These are phyloP conservation scores for Clavispora asparagi DNA, from an alignment of 805 yeast species.

Conservation along the genomic window DNA sequence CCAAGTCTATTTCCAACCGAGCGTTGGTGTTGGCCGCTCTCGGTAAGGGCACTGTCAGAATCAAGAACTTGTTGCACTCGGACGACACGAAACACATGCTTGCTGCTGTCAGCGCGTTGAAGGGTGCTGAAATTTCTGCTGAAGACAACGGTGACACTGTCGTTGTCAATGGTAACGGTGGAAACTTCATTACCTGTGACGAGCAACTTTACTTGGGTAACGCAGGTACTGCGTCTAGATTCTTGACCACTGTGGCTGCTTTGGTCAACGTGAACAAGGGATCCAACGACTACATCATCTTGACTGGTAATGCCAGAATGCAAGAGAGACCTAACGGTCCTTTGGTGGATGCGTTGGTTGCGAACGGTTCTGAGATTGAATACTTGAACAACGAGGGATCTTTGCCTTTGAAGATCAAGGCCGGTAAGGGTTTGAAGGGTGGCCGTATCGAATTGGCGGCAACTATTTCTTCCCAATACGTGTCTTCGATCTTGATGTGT, in stretches of 20 bases:
- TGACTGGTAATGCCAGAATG: constrained; percentile 96
- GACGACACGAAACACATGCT: constrained; percentile 97
- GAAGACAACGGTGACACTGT: constrained; percentile 90
- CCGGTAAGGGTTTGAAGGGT: constrained; percentile 74
- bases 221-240: constrained; percentile 97
- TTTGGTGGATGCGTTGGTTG: constrained; percentile 80
- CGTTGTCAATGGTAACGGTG: constrained; percentile 81
- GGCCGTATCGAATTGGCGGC: constrained; percentile 93
- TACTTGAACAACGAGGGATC: constrained; percentile 77
- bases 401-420: constrained; percentile 68
- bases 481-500: constrained; percentile 92
- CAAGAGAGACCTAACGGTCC: constrained; percentile 97
- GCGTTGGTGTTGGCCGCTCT: constrained; percentile 91
- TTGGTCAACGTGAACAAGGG: constrained; percentile 48
- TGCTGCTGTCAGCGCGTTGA: constrained; percentile 70
- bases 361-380: constrained; percentile 71
- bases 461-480: constrained; percentile 95
- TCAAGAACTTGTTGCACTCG: constrained; percentile 85
- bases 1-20: constrained; percentile 94
- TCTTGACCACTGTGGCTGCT: constrained; percentile 89
- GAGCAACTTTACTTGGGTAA: constrained; percentile 85
- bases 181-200: constrained; percentile 57
- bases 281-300: constrained; percentile 44
- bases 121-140: constrained; percentile 77
- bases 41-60: constrained; percentile 77